Base-by-base conservation (phyloP, 192 early-diverging fungal genomes). In the Kickxella alabastrina region DNA sequence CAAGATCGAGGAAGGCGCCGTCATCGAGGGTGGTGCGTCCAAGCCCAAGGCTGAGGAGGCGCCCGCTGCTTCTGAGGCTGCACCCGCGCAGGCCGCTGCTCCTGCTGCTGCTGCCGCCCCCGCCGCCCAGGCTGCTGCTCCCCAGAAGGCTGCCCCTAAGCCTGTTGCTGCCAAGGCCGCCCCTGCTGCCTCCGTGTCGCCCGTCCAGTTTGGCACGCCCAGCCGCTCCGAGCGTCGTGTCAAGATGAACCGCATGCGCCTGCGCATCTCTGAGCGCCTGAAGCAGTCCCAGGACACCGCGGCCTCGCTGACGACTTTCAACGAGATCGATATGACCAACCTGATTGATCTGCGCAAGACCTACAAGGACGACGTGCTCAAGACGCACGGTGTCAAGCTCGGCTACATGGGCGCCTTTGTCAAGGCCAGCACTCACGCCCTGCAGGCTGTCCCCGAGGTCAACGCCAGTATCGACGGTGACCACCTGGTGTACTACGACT, bases 401-500 rank as follows among this genome's bases (percentile, higher is more conserved):
- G 96, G 96, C 22, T 99, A 93, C 82, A 97, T 99, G 94, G 90
- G 90, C 19, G 89, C 91, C 34, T 99, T 99, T 57, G 86, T 95
- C 62, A 95, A 93, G 80, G 96, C 96, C 35, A 77, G 88, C 49
- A 80, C 83, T 52, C 63, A 75, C 36, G 96, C 93, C 49, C 78
- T 99, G 48, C 82, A 88, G 78, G 87, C 91, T 50, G 77, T 99
- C 29, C 94, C 96, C 28, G 86, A 84, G 51, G 91, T 97, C 58
- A 99, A 99, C 62, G 94, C 92, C 27, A 83, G 86, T 59, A 95
- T 99, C 59, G 90, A 95, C 51, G 93, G 93, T 49, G 85, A 88
- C 62, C 84, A 89, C 26, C 80, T 97, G 34, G 83, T 97, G 22
- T 99, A 91, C 80, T 84, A 82, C 65, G 93, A 97, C 81, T 99